A percentile compares a stretch with the other conserved stretches of the same genome.
Conservation (phyloP, 805 yeast species). For the Ogataea pini region DNA sequence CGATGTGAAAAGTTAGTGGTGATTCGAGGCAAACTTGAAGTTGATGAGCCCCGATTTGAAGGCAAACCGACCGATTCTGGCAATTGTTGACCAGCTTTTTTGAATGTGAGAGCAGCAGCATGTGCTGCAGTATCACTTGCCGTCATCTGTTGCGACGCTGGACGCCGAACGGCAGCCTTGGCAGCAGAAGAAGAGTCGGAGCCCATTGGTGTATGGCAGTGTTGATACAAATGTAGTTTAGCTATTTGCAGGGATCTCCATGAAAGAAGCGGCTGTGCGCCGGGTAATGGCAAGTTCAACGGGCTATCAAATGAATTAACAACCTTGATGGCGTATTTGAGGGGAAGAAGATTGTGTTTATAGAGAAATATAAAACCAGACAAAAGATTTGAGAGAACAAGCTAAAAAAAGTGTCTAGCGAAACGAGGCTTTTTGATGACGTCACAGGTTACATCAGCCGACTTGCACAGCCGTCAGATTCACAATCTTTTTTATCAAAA, state of each 20-base stretch:
- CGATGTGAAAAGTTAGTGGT: slow-evolving; percentile 4
- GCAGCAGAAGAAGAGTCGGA: slow-evolving; percentile 17
- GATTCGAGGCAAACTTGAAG: slow-evolving; percentile 1
- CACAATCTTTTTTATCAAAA: neutral
- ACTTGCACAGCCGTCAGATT: neutral
- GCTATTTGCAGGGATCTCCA: neutral
- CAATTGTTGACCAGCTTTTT: slow-evolving; percentile 20
- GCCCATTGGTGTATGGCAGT: slow-evolving; percentile 7
- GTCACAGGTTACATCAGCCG: neutral
- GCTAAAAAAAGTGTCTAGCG: neutral
- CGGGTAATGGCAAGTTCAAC: neutral
- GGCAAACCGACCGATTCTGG: slow-evolving; percentile 1
- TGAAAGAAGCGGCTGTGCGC: neutral
- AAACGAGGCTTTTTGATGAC: neutral
- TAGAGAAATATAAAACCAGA: neutral
- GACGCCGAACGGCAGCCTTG: slow-evolving; percentile 16
- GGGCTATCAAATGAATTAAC: too few relatives aligned
- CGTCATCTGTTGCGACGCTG: slow-evolving; percentile 10
- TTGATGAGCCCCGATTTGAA: slow-evolving; percentile 4
- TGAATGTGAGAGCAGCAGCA: slow-evolving; percentile 30
- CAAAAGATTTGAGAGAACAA: neutral
- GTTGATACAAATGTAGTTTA: neutral
- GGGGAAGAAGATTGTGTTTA: too few relatives aligned
- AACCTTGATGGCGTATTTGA: neutral
- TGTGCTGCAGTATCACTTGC: slow-evolving; percentile 21